Evolutionary conservation across 371 early-diverging fungal genomes (phyloP).

Genomic region (Haplosporangium sp.): DNA sequence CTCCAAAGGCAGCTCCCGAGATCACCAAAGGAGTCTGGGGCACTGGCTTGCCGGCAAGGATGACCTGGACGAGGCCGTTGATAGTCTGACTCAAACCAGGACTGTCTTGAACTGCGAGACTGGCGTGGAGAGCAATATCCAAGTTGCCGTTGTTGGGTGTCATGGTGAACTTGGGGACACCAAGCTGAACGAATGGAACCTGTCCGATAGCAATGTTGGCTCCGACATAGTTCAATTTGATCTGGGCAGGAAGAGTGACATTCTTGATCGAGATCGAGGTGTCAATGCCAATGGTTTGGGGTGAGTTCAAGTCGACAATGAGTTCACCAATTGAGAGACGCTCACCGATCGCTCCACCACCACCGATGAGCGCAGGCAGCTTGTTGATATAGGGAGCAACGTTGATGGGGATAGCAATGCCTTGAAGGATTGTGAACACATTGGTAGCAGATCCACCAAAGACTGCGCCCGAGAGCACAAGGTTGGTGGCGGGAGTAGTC

Average conservation of each 20-base stretch:
- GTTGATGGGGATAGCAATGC: slow-evolving; percentile 32
- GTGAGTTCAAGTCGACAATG: slow-evolving; percentile 38
- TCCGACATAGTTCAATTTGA: slow-evolving; percentile 54
- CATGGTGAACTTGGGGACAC: slow-evolving; percentile 39
- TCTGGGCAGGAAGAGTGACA: slow-evolving; percentile 44
- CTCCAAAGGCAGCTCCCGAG: slow-evolving; percentile 38
- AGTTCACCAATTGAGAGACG: slow-evolving; percentile 40
- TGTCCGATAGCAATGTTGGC: slow-evolving; percentile 40
- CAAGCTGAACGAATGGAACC: slow-evolving; percentile 36
- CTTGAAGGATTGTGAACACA: slow-evolving; percentile 35
- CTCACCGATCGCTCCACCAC: slow-evolving; percentile 15
- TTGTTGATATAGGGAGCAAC: slow-evolving; percentile 28
- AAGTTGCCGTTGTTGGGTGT: slow-evolving; percentile 28
- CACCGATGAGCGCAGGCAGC: slow-evolving; percentile 8
- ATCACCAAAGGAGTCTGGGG: slow-evolving; percentile 28
- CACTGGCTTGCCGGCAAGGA: slow-evolving; percentile 23
- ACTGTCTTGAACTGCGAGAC: slow-evolving; percentile 27
- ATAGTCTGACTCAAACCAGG: slow-evolving; percentile 22
- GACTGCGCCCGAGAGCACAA: slow-evolving; percentile 32
- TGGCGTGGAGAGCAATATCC: slow-evolving; percentile 31
- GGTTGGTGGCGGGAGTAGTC: slow-evolving; percentile 30
- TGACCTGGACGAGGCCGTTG: slow-evolving; percentile 21
- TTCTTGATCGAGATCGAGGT: slow-evolving; percentile 40
- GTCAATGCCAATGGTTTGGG: slow-evolving; percentile 51
- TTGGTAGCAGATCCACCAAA: slow-evolving; percentile 32